Percentiles rank a stretch among this genome's conserved stretches.
phyloP scores from a whole-genome alignment of 495 filamentous ascomycete genomes.

The Parachaetomium inaequale region DNA sequence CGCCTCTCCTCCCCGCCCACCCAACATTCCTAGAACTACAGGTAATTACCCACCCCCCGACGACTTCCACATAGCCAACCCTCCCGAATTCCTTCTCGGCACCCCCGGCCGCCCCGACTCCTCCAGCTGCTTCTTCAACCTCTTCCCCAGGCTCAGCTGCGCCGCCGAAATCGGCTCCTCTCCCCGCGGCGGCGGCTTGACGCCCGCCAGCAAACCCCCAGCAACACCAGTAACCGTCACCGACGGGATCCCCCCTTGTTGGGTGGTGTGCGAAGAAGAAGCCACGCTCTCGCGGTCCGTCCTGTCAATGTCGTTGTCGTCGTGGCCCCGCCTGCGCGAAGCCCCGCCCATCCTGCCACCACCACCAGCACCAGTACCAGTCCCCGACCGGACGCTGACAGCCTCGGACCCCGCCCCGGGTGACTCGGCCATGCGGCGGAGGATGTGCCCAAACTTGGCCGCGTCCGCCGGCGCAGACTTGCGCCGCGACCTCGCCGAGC shows the following conservation, averaged over 20 bases:
- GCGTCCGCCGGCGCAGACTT: constrained; percentile 28
- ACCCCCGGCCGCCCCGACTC: constrained; percentile 27
- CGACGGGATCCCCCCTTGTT: constrained; percentile 9
- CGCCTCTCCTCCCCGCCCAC: background rate
- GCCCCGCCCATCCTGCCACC: background rate
- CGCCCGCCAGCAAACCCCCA: constrained; percentile 9
- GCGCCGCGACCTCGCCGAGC: constrained; percentile 14
- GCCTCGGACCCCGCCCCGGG: constrained; percentile 11
- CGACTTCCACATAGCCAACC: constrained; percentile 26
- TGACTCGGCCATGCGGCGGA: constrained; percentile 18
- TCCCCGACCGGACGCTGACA: background rate
- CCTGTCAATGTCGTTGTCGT: constrained; percentile 29
- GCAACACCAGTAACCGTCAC: background rate
- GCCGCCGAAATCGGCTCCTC: constrained; percentile 43
- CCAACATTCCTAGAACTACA: background rate
- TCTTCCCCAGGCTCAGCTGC: constrained; percentile 43
- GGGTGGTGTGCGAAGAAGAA: background rate
- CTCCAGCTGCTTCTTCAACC: constrained; percentile 41
- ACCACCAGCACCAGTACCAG: background rate
- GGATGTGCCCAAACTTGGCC: constrained; percentile 16
- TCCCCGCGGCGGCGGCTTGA: constrained; percentile 20
- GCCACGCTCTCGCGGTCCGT: constrained; percentile 38
- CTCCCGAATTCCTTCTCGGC: constrained; percentile 27
- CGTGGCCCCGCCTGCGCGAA: background rate
- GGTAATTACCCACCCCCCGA: background rate